Conservation (phyloP, 2,329 filamentous ascomycete species). For the Acrocalymma vagum region DNA sequence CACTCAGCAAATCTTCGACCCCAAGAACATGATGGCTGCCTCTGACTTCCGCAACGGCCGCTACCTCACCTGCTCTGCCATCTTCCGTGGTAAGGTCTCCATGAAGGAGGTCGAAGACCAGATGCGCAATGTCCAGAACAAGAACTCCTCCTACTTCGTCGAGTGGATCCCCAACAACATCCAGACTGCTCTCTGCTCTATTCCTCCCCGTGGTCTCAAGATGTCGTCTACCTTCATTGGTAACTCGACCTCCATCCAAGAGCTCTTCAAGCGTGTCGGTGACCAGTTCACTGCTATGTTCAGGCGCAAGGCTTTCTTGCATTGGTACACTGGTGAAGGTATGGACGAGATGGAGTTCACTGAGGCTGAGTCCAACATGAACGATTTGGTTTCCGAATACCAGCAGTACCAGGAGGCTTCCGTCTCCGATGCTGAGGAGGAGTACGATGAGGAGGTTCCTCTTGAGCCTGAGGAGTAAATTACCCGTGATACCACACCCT, state of each 20-base stretch:
- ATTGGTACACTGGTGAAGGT: slow-evolving; percentile 99
- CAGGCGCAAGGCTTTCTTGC: slow-evolving; percentile 99
- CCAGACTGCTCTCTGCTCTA: slow-evolving; percentile 98
- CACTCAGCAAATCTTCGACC: slow-evolving; percentile 99
- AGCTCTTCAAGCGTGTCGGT: slow-evolving; percentile 99
- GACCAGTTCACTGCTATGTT: slow-evolving; percentile 99
- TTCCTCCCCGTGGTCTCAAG: slow-evolving; percentile 95
- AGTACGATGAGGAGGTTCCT: slow-evolving; percentile 86
- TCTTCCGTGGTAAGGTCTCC: slow-evolving; percentile 99
- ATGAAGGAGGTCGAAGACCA: slow-evolving; percentile 99
- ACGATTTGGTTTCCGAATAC: slow-evolving; percentile 99
- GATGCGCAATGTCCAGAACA: slow-evolving; percentile 99
- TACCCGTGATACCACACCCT: slow-evolving; percentile 23
- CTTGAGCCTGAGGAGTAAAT: slow-evolving; percentile 72
- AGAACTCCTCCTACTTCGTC: slow-evolving; percentile 99
- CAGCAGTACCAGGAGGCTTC: slow-evolving; percentile 99
- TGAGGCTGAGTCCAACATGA: slow-evolving; percentile 99
- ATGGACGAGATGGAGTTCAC: slow-evolving; percentile 99
- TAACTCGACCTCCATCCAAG: slow-evolving; percentile 99
- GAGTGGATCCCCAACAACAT: slow-evolving; percentile 99
- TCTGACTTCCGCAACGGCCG: slow-evolving; percentile 99
- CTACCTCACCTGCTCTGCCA: slow-evolving; percentile 98
- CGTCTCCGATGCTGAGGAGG: slow-evolving; percentile 96
- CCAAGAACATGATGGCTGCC: slow-evolving; percentile 99
- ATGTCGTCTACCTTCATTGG: slow-evolving; percentile 99